Percentiles rank a stretch among this genome's conserved stretches.
phyloP scores from a whole-genome alignment of 257 asterid genomes.

The Cordia subcordata region DNA sequence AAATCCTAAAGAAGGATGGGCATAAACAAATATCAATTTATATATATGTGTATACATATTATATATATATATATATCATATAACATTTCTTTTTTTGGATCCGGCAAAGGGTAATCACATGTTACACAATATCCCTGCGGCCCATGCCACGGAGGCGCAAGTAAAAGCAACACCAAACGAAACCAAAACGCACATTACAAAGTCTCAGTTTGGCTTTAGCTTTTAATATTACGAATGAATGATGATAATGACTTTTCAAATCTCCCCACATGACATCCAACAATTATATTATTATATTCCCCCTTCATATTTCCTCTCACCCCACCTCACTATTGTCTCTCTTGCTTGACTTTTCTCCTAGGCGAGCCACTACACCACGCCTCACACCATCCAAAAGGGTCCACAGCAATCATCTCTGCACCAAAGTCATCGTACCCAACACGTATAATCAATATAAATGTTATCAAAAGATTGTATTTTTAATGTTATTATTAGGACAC shows the following conservation, averaged over 20 bases:
- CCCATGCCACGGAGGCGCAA: no score
- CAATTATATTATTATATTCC: neutral
- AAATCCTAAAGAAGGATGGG: no score
- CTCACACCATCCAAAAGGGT: constrained; percentile 18
- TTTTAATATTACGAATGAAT: no score
- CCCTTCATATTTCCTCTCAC: neutral
- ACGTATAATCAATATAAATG: neutral
- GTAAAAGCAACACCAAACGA: no score
- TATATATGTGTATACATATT: no score
- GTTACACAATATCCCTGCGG: no score
- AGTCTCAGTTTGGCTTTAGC: neutral
- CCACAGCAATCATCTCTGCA: constrained; percentile 27
- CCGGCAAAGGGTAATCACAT: no score
- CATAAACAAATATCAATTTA: no score
- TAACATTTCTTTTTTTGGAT: no score
- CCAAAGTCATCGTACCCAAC: neutral
- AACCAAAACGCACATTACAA: no score
- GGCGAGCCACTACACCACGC: constrained; percentile 23
- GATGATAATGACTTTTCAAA: neutral
- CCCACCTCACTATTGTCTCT: neutral
- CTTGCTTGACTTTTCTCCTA: constrained; percentile 13
- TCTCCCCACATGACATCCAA: neutral
- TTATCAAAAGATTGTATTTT: constrained; percentile 8
- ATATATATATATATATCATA: no score
- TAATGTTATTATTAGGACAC: neutral